phyloP scores from a whole-genome alignment of 2,329 filamentous ascomycete species.

The Ophiocordyceps sinensis region DNA sequence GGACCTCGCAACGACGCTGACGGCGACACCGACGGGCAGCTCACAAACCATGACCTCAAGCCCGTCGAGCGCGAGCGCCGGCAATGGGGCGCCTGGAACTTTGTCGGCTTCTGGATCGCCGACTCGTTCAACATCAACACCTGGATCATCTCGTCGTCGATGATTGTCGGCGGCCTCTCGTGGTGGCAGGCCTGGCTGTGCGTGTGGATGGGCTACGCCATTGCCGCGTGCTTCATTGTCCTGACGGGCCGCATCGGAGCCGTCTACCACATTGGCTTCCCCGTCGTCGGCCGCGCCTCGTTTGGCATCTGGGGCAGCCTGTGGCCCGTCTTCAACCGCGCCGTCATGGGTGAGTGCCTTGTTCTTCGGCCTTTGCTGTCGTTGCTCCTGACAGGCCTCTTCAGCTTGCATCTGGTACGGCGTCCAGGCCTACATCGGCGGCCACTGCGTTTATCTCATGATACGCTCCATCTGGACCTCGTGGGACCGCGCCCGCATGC shows the following conservation, averaged over 20 bases:
- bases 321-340: slow-evolving; percentile 81
- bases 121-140: slow-evolving; percentile 84
- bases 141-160: slow-evolving; percentile 83
- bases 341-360: slow-evolving; percentile 48
- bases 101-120: slow-evolving; percentile 75
- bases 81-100: slow-evolving; percentile 79
- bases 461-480: slow-evolving; percentile 69
- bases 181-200: slow-evolving; percentile 93
- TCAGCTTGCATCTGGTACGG: slow-evolving; percentile 73
- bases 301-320: slow-evolving; percentile 84
- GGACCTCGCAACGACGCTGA: background rate
- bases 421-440: slow-evolving; percentile 75
- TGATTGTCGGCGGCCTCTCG: slow-evolving; percentile 62
- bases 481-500: slow-evolving; percentile 45
- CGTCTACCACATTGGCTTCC: slow-evolving; percentile 79
- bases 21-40: slow-evolving; percentile 21
- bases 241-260: slow-evolving; percentile 73
- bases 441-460: slow-evolving; percentile 77
- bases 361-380: background rate
- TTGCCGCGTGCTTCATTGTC: slow-evolving; percentile 63
- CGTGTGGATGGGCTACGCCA: slow-evolving; percentile 73
- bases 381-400: background rate
- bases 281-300: slow-evolving; percentile 60
- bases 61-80: slow-evolving; percentile 65
- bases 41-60: slow-evolving; percentile 74